Evolutionary conservation across 2,329 filamentous ascomycete genomes (phyloP), one percentile per base, ranked within the genome.

Genomic region (Diaporthe sp.): DNA sequence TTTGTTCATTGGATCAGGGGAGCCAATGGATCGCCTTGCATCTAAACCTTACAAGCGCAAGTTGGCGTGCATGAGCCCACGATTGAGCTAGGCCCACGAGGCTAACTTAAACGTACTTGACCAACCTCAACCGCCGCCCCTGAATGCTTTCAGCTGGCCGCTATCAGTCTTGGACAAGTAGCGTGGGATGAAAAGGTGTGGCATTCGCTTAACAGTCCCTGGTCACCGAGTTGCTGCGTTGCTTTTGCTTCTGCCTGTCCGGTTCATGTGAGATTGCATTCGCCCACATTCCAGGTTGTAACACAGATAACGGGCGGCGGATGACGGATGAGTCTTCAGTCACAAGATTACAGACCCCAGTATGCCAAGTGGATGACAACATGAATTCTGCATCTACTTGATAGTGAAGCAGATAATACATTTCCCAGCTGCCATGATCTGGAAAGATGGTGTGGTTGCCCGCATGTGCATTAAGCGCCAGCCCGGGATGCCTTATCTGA

Each of bases 351-450:
- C 61, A 46, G 42, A 31, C n/a, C 25, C 25, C 31, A 37, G 39
- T 17, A 68, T 68, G 62, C 62, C 62, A 68, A 68, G 62, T n/a
- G 3, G 28, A 39, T 53, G 15, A 46, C 46, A 53, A 68, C 22
- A 53, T 68, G 53, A 53, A 25, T 25, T 3, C 62, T 53, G 62
- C 62, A 53, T 4, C 39, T 28, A 12, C 5, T 39, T 37, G 44
- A 25, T 31, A 25, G 31, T 39, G 62, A 53, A 4, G 9, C 8
- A 67, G 22, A 28, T 25, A 7, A 51, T 37, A 19, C 13, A n/a
- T 39, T 25, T 25, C 9, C 34, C 28, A 51, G 44, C 28, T 37
- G 44, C 44, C 37, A 22, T 39, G 62, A 37, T 34, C 19, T 25
- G 5, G 44, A 22, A 17, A 25, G 19, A 10, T 37, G 31, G 62